Percentiles rank a stretch among this genome's conserved stretches.
Evolutionary conservation across 345 rosid genomes (phyloP).

Genomic region (Acer negundo): DNA sequence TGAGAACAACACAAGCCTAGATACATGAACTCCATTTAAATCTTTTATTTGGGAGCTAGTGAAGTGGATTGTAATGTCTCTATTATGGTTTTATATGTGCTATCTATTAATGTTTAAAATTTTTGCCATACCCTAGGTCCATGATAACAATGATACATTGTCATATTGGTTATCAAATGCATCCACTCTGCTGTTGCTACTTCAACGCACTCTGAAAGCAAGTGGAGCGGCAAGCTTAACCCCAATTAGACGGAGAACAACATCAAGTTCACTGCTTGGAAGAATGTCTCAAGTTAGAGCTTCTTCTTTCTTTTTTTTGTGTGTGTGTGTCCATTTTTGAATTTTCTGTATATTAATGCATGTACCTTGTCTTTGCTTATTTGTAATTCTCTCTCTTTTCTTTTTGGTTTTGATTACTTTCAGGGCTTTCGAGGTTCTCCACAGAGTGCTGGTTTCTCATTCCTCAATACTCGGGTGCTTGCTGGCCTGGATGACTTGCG

Average conservation of each 20-base stretch:
- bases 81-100: constrained; percentile 3
- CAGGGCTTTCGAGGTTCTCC: constrained; percentile 89
- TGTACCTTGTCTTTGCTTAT: constrained; percentile 11
- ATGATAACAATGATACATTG: constrained; percentile 69
- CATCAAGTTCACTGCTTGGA: constrained; percentile 76
- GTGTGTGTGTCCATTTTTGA: background rate
- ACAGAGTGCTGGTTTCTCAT: constrained; percentile 81
- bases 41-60: background rate
- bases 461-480: constrained; percentile 62
- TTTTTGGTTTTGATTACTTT: constrained; percentile 23
- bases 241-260: constrained; percentile 69
- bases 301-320: background rate
- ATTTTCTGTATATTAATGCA: background rate
- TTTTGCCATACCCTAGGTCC: constrained; percentile 50
- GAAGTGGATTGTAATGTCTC: background rate
- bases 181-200: constrained; percentile 74
- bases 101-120: constrained; percentile 24
- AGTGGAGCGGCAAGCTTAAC: constrained; percentile 70
- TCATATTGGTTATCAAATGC: constrained; percentile 95
- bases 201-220: constrained; percentile 90
- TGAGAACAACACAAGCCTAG: background rate
- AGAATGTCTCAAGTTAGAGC: constrained; percentile 80
- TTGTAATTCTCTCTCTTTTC: constrained; percentile 7
- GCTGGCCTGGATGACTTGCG: constrained; percentile 71
- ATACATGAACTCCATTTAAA: background rate